Percentiles rank a stretch among this genome's conserved stretches.
These are phyloP conservation scores for Coffea canephora DNA, from an alignment of 257 asterid species.

Conservation along the genomic window DNA sequence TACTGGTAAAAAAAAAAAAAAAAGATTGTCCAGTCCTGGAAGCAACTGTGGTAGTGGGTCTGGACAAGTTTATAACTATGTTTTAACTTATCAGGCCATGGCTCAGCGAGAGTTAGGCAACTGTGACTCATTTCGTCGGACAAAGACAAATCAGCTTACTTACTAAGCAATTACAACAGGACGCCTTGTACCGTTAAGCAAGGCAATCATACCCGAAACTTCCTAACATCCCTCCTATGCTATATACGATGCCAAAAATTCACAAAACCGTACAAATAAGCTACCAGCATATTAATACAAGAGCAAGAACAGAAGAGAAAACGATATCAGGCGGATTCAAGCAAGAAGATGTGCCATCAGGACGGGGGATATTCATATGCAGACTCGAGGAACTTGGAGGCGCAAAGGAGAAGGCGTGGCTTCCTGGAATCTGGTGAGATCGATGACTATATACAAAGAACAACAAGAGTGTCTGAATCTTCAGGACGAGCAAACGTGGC, in stretches of 20 bases:
- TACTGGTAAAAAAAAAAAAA: too few species aligned
- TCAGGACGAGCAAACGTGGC: not conserved
- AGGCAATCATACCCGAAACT: not conserved
- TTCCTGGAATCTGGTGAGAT: not conserved
- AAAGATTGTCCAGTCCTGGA: not conserved
- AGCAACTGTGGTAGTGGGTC: not conserved
- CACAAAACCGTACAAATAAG: too few species aligned
- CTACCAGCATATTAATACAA: too few species aligned
- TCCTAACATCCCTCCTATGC: not conserved
- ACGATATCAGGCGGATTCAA: not conserved
- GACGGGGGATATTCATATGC: not conserved
- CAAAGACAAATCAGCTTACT: slow-evolving; percentile 15
- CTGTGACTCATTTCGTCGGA: not conserved
- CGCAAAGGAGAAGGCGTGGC: slow-evolving; percentile 6
- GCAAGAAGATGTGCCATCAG: slow-evolving; percentile 9
- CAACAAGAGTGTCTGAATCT: not conserved
- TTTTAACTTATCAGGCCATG: not conserved
- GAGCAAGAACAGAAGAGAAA: not conserved
- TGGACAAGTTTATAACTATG: not conserved
- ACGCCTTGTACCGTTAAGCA: not conserved
- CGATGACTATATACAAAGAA: not conserved
- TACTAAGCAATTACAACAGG: not conserved
- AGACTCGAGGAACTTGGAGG: not conserved
- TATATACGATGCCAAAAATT: not conserved
- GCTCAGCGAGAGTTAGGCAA: slow-evolving; percentile 1